Evolutionary conservation across 768 basidiomycete species (phyloP).

Genomic region (Dioszegia aurantiaca): DNA sequence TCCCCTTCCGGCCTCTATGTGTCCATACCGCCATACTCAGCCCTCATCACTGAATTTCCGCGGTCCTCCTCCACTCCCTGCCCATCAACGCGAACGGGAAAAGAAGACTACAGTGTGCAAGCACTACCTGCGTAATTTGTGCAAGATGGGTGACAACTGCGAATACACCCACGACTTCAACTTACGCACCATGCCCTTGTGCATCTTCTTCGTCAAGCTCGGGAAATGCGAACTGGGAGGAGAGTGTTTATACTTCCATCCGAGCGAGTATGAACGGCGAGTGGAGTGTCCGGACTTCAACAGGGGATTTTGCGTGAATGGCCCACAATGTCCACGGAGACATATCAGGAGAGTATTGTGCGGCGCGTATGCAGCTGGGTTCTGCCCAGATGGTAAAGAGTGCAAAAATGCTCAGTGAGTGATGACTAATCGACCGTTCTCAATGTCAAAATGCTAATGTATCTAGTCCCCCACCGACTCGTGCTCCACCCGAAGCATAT

Average conservation of each 20-base stretch:
- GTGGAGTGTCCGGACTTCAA: constrained; percentile 95
- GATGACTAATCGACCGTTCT: background rate
- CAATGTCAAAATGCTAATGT: background rate
- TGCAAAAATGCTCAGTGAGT: constrained; percentile 87
- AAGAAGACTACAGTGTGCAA: constrained; percentile 79
- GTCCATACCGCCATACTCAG: constrained; percentile 85
- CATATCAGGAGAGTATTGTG: constrained; percentile 89
- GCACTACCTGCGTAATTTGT: constrained; percentile 95
- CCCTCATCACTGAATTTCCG: constrained; percentile 88
- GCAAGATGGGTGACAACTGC: constrained; percentile 96
- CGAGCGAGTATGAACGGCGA: constrained; percentile 81
- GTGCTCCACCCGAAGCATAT: constrained; percentile 70
- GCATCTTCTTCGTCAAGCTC: constrained; percentile 98
- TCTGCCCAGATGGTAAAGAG: constrained; percentile 84
- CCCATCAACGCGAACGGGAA: constrained; percentile 60
- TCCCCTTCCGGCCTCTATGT: constrained; percentile 85
- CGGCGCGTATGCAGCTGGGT: constrained; percentile 83
- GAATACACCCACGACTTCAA: constrained; percentile 99
- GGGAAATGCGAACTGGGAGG: constrained; percentile 96
- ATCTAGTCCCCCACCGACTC: constrained; percentile 69
- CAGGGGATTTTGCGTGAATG: constrained; percentile 82
- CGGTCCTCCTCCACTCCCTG: constrained; percentile 75
- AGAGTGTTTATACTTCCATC: constrained; percentile 82
- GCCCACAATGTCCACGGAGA: constrained; percentile 83
- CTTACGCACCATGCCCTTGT: constrained; percentile 91